Percentiles rank a stretch among this genome's conserved stretches.
These are phyloP conservation scores for Biscutella laevigata DNA, from an alignment of 441 rosid species.

Conservation along the genomic window DNA sequence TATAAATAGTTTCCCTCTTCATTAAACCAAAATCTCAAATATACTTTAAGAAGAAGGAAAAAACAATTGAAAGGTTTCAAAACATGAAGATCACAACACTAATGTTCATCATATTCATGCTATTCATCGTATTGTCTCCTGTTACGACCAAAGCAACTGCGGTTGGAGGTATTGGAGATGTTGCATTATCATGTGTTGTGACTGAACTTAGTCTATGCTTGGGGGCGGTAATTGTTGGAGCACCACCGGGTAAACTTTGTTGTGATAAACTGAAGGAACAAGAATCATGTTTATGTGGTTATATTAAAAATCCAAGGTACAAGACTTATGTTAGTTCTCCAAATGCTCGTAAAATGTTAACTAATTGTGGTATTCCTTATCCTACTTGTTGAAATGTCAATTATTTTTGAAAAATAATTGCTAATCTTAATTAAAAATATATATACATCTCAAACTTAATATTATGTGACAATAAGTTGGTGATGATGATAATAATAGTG, in stretches of 20 bases:
- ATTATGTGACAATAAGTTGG: too few relatives aligned
- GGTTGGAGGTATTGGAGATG: not conserved
- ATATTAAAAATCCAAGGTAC: not conserved
- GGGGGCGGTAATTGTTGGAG: not conserved
- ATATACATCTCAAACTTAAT: too few relatives aligned
- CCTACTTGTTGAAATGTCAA: constrained; percentile 21
- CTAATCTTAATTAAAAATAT: too few relatives aligned
- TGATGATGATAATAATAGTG: too few relatives aligned
- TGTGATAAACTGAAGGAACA: not conserved
- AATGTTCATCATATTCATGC: not conserved
- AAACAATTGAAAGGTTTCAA: too few relatives aligned
- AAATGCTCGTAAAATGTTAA: constrained; percentile 9
- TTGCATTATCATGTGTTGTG: not conserved
- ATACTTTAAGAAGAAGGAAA: too few relatives aligned
- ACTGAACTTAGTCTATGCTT: not conserved
- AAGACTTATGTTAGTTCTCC: not conserved
- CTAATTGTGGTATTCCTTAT: not conserved
- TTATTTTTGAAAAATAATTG: too few relatives aligned
- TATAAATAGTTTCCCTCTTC: too few relatives aligned
- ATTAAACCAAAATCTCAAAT: too few relatives aligned
- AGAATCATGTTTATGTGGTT: constrained; percentile 8
- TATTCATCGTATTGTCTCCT: not conserved
- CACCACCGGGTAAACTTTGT: not conserved
- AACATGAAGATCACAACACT: not conserved
- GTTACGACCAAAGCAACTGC: not conserved